Conservation (phyloP, 495 filamentous ascomycete species). For the Bacidia rubella region DNA sequence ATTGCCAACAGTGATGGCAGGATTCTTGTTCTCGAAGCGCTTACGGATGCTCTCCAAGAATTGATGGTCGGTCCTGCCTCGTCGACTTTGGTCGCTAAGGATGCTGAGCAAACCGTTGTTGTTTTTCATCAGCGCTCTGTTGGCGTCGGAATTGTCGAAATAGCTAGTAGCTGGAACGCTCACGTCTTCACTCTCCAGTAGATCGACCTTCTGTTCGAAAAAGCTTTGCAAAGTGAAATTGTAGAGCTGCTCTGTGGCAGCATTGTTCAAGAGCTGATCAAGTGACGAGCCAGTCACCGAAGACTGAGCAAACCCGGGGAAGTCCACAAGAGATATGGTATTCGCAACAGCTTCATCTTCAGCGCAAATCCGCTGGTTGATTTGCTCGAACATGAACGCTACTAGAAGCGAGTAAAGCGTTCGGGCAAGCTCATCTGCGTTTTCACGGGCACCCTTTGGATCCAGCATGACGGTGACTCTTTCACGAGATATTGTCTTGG, state of each 20-base stretch:
- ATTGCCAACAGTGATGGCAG: slow-evolving; percentile 64
- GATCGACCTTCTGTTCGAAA: slow-evolving; percentile 83
- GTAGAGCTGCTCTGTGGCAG: slow-evolving; percentile 80
- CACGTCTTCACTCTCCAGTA: slow-evolving; percentile 86
- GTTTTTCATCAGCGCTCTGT: slow-evolving; percentile 76
- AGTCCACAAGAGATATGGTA: slow-evolving; percentile 89
- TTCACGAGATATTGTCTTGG: slow-evolving; percentile 86
- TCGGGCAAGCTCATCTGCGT: slow-evolving; percentile 85
- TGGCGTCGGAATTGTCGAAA: slow-evolving; percentile 92
- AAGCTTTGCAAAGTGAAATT: slow-evolving; percentile 90
- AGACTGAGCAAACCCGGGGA: slow-evolving; percentile 83
- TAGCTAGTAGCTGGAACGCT: slow-evolving; percentile 81
- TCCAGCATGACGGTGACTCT: slow-evolving; percentile 96
- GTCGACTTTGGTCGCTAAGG: slow-evolving; percentile 84
- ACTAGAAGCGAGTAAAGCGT: slow-evolving; percentile 94
- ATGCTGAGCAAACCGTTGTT: slow-evolving; percentile 89
- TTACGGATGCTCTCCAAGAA: slow-evolving; percentile 80
- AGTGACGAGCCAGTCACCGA: slow-evolving; percentile 69
- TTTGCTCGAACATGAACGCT: slow-evolving; percentile 79
- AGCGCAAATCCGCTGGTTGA: slow-evolving; percentile 83
- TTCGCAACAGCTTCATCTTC: slow-evolving; percentile 79
- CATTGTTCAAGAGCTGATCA: slow-evolving; percentile 90
- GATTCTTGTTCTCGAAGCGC: slow-evolving; percentile 87
- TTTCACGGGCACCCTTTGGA: slow-evolving; percentile 72
- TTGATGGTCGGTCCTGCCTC: slow-evolving; percentile 76